These are phyloP conservation scores for Sungouiozyma ichnusensis DNA, from an alignment of 805 yeast genomes.

Conservation along the genomic window DNA sequence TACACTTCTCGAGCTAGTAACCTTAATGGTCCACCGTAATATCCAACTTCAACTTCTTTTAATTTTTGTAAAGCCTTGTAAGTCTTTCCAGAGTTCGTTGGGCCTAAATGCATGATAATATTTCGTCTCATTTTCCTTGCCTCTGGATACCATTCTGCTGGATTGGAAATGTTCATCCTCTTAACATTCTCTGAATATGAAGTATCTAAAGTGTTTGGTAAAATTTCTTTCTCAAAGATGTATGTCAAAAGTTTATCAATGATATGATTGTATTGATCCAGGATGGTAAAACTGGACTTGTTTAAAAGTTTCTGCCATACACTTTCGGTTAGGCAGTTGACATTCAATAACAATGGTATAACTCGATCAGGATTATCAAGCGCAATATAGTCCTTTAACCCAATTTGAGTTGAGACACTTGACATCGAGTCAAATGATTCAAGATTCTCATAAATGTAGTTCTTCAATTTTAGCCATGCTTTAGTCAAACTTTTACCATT, in stretches of 20 bases:
- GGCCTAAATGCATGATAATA: conserved; percentile 90
- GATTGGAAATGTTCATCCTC: conserved; percentile 40
- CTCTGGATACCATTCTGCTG: conserved; percentile 73
- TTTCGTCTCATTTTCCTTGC: conserved; percentile 74
- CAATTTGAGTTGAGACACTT: conserved; percentile 3
- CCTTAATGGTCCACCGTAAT: conserved; percentile 90
- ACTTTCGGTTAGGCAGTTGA: neutral
- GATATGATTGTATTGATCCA: conserved; percentile 10
- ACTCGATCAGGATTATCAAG: conserved; percentile 12
- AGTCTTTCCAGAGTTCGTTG: conserved; percentile 95
- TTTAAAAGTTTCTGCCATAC: conserved; percentile 1
- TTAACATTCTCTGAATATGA: conserved; percentile 9
- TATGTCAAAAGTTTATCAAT: conserved; percentile 11
- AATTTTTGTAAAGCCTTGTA: conserved; percentile 67
- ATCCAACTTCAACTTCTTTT: conserved; percentile 59
- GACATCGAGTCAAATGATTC: neutral
- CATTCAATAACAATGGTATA: conserved; percentile 9
- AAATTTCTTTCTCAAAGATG: conserved; percentile 18
- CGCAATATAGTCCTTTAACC: conserved; percentile 8
- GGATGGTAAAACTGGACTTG: neutral
- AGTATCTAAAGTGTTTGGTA: conserved; percentile 7
- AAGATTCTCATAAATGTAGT: conserved; percentile 9
- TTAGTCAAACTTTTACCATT: neutral
- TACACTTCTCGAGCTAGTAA: conserved; percentile 84
- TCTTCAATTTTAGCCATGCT: conserved; percentile 8